These are phyloP conservation scores for Lavandula angustifolia DNA, from an alignment of 257 asterid species.

Conservation along the genomic window DNA sequence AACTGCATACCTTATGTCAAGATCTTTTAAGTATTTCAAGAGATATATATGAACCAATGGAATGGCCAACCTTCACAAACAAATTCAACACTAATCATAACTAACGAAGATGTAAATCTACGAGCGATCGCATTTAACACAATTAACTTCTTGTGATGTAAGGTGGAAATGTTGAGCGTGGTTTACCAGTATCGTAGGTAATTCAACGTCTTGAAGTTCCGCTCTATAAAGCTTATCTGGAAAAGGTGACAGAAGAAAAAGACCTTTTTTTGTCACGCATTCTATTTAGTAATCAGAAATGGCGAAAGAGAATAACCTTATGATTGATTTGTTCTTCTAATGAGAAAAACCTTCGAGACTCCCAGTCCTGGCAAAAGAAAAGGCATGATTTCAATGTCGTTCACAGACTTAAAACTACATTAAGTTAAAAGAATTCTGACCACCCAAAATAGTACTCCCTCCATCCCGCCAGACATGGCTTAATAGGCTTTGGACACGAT, in stretches of 20 bases:
- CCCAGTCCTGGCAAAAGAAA: conserved; percentile 67
- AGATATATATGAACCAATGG: conserved; percentile 82
- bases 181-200: conserved; percentile 74
- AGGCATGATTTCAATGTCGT: conserved; percentile 24
- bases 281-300: conserved; percentile 5
- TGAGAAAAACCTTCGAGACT: conserved; percentile 74
- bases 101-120: conserved; percentile 4
- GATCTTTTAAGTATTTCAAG: conserved; percentile 66
- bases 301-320: too few species aligned
- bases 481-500: too few species aligned
- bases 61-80: conserved; percentile 83
- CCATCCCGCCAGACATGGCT: too few species aligned
- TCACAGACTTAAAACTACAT: background rate
- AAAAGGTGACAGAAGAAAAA: conserved; percentile 29
- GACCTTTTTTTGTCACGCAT: background rate
- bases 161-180: conserved; percentile 9
- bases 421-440: background rate
- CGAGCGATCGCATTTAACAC: background rate
- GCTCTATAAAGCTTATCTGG: conserved; percentile 75
- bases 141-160: conserved; percentile 18
- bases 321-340: conserved; percentile 85
- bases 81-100: conserved; percentile 27
- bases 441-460: background rate
- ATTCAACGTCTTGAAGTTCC: conserved; percentile 57
- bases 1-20: conserved; percentile 59